A percentile compares a stretch with the other conserved stretches of the same genome.
Evolutionary conservation across 345 rosid genomes (phyloP).

Genomic region (Durio zibethinus): DNA sequence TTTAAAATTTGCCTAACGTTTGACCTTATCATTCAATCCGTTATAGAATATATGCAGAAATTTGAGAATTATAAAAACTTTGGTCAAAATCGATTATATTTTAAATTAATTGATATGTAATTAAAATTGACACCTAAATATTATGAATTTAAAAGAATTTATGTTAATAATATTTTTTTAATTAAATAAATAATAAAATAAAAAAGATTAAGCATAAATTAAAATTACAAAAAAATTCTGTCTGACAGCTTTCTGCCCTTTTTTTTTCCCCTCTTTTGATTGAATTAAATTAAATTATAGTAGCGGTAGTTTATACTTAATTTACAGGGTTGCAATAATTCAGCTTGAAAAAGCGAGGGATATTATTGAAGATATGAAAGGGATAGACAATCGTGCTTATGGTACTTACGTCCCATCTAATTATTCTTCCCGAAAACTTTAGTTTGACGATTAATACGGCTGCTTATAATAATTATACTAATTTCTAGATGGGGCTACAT

Average conservation of each 20-base stretch:
- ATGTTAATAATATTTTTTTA: too few species aligned
- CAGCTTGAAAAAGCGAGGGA: constrained; percentile 7
- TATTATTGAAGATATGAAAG: constrained; percentile 28
- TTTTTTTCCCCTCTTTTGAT: background rate
- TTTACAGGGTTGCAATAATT: background rate
- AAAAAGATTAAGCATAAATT: too few species aligned
- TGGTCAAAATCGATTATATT: too few species aligned
- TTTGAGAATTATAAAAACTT: too few species aligned
- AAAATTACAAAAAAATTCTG: background rate
- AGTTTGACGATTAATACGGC: constrained; percentile 11
- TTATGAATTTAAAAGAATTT: too few species aligned
- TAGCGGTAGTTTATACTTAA: background rate
- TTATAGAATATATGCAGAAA: too few species aligned
- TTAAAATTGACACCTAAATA: too few species aligned
- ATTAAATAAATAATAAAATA: too few species aligned
- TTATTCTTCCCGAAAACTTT: constrained; percentile 13
- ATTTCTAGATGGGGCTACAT: background rate
- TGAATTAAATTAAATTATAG: background rate
- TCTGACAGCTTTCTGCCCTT: background rate
- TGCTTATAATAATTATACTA: constrained; percentile 5
- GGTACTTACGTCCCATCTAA: constrained; percentile 34
- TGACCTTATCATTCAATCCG: too few species aligned
- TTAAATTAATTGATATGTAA: too few species aligned
- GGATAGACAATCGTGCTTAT: constrained; percentile 24
- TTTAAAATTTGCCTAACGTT: background rate